These are phyloP conservation scores for Fomitopsis serialis DNA, from an alignment of 768 basidiomycete genomes.

Conservation along the genomic window DNA sequence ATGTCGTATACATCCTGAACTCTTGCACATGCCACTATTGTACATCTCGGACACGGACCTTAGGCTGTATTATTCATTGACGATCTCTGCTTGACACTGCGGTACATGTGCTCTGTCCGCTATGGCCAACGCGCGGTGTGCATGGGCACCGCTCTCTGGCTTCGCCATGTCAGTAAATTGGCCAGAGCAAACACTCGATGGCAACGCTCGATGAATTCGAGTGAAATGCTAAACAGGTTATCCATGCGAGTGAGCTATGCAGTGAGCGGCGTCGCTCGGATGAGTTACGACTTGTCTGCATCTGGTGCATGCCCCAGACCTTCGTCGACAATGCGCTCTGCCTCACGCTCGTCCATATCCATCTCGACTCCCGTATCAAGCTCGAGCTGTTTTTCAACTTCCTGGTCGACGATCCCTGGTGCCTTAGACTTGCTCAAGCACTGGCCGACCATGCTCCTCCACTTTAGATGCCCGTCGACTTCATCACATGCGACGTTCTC, in stretches of 20 bases:
- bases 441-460: constrained; percentile 43
- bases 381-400: constrained; percentile 32
- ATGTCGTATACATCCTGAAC: too few relatives aligned
- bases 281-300: neutral
- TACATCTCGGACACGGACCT: neutral
- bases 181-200: too few relatives aligned
- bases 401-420: constrained; percentile 31
- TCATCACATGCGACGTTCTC: constrained; percentile 45
- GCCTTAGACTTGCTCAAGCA: constrained; percentile 36
- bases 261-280: too few relatives aligned
- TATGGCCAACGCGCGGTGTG: too few relatives aligned
- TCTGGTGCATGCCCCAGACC: neutral
- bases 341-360: constrained; percentile 16
- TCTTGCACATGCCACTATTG: neutral
- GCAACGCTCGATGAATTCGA: too few relatives aligned
- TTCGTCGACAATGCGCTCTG: constrained; percentile 5
- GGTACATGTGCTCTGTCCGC: too few relatives aligned
- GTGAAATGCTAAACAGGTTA: too few relatives aligned
- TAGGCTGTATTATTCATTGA: neutral
- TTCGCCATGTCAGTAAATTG: too few relatives aligned
- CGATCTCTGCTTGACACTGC: neutral
- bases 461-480: constrained; percentile 46
- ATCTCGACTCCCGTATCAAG: constrained; percentile 19
- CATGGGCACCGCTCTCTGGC: too few relatives aligned
- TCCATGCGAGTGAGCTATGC: too few relatives aligned